phyloP scores from a whole-genome alignment of 1,284 basidiomycete genomes.

The Melanopsichium pennsylvanicum region DNA sequence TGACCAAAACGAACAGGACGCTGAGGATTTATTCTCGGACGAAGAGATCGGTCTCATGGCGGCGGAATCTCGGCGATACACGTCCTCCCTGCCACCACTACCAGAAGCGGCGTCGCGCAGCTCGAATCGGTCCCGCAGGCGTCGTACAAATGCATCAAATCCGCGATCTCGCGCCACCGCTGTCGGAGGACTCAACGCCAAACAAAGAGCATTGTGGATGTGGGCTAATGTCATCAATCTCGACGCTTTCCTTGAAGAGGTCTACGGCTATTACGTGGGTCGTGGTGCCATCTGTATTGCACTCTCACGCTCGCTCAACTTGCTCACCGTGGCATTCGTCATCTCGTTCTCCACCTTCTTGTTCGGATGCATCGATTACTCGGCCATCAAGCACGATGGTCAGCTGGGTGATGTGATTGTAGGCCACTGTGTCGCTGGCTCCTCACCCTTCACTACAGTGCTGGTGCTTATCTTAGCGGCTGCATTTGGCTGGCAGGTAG shows the following conservation, averaged over 20 bases:
- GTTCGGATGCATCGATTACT: constrained; percentile 92
- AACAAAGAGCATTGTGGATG: constrained; percentile 80
- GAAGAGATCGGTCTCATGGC: constrained; percentile 37
- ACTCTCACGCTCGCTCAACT: constrained; percentile 82
- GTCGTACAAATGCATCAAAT: constrained; percentile 10
- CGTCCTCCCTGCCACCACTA: not conserved
- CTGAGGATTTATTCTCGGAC: constrained; percentile 35
- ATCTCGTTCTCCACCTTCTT: constrained; percentile 96
- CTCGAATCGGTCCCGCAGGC: constrained; percentile 14
- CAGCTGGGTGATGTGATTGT: constrained; percentile 56
- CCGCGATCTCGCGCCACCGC: constrained; percentile 31
- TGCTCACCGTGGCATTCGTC: constrained; percentile 94
- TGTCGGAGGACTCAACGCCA: constrained; percentile 34
- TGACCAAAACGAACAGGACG: constrained; percentile 29
- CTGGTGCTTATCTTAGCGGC: constrained; percentile 73
- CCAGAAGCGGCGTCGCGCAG: constrained; percentile 2
- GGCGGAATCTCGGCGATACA: constrained; percentile 2
- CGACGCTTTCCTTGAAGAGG: constrained; percentile 91
- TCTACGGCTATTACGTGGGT: constrained; percentile 93
- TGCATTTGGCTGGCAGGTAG: constrained; percentile 74
- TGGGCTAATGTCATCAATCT: constrained; percentile 99
- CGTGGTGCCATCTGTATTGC: constrained; percentile 95
- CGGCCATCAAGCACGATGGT: constrained; percentile 69
- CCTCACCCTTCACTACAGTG: constrained; percentile 78
- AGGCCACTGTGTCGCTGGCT: constrained; percentile 71